Conservation (phyloP, 176 grass and related monocot genomes). For the Phragmites australis region DNA sequence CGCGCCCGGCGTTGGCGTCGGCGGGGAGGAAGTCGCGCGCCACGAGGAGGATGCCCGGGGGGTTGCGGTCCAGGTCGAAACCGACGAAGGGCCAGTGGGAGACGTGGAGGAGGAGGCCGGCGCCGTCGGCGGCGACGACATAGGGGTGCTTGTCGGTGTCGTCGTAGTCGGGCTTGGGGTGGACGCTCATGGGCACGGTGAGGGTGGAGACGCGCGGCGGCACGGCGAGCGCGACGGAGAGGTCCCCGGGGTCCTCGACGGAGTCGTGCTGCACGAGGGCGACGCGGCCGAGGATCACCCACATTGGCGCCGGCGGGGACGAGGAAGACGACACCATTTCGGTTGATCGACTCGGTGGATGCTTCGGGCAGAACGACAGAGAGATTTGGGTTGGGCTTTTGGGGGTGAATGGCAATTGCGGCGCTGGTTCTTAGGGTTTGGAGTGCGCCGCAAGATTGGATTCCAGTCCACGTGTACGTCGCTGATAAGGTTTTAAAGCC, state of each 20-base stretch:
- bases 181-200: conserved; percentile 19
- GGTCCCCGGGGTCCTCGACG: not conserved
- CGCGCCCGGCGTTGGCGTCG: not conserved
- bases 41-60: conserved; percentile 15
- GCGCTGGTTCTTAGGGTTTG: too few species aligned
- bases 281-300: conserved; percentile 7
- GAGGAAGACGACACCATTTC: not conserved
- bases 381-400: not conserved
- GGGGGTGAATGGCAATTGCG: too few species aligned
- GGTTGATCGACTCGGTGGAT: not conserved
- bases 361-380: not conserved
- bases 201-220: conserved; percentile 11
- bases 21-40: not conserved
- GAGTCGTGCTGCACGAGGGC: conserved; percentile 16
- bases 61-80: not conserved
- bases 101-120: conserved; percentile 1
- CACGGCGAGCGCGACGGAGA: not conserved
- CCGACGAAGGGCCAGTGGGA: conserved; percentile 16
- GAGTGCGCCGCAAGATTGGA: too few species aligned
- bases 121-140: not conserved
- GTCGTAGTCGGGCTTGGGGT: conserved; percentile 7
- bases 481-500: too few species aligned
- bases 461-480: too few species aligned
- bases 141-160: conserved; percentile 18
- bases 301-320: not conserved